Evolutionary conservation across 2,329 filamentous ascomycete species (phyloP).

Genomic region (Cercospora beticola): DNA sequence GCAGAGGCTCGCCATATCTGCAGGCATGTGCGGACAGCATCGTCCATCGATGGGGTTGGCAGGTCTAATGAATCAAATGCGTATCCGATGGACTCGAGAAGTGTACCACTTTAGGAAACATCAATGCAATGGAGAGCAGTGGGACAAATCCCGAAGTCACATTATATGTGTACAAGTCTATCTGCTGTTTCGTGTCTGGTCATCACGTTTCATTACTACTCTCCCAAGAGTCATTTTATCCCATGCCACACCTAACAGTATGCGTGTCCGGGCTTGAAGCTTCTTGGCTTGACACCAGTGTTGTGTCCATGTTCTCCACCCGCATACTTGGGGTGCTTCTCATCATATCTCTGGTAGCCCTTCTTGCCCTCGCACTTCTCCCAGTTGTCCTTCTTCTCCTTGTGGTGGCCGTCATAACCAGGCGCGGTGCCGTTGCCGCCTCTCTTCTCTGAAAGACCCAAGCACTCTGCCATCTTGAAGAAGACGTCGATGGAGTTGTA

Average conservation of each 20-base stretch:
- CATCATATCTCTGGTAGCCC: conserved; percentile 25
- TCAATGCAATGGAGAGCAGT: background rate
- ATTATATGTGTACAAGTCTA: background rate
- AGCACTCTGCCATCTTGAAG: conserved; percentile 68
- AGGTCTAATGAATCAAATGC: background rate
- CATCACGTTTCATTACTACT: background rate
- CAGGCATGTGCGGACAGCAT: conserved; percentile 26
- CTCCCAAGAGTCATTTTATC: background rate
- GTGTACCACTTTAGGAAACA: background rate
- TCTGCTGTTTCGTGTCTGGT: conserved; percentile 6
- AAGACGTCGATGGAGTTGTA: conserved; percentile 73
- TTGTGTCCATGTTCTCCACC: conserved; percentile 17
- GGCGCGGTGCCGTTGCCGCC: conserved; percentile 7
- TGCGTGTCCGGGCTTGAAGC: conserved; percentile 13
- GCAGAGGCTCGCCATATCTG: conserved; percentile 22
- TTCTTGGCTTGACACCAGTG: conserved; percentile 18
- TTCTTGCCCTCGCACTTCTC: conserved; percentile 17
- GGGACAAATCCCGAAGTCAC: background rate
- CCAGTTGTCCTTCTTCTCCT: conserved; percentile 24
- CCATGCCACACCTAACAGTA: background rate
- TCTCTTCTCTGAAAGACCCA: conserved; percentile 51
- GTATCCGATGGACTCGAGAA: background rate
- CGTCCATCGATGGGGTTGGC: conserved; percentile 26
- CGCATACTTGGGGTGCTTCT: conserved; percentile 26
- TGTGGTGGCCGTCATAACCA: conserved; percentile 20